Conservation (phyloP, 768 basidiomycete species). For the Leucosporidium scottii region DNA sequence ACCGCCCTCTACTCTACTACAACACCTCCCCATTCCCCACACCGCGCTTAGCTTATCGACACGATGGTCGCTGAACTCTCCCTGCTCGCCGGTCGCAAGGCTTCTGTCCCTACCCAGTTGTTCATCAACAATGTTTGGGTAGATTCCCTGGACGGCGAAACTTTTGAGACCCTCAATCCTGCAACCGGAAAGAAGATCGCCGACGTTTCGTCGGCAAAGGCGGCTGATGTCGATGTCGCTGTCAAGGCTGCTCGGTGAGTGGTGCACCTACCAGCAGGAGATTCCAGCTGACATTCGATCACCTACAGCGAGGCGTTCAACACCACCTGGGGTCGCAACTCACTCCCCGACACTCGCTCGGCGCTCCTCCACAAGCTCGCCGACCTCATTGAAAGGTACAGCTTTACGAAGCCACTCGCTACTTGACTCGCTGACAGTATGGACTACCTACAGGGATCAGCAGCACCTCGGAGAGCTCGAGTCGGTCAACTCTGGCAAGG, state of each 20-base stretch:
- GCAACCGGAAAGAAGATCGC: constrained; percentile 69
- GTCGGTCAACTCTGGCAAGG: constrained; percentile 42
- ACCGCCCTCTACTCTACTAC: no score
- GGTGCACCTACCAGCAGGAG: neutral
- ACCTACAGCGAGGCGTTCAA: constrained; percentile 40
- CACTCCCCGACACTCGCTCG: constrained; percentile 39
- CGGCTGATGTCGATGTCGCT: constrained; percentile 36
- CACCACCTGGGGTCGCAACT: constrained; percentile 44
- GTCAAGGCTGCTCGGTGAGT: constrained; percentile 39
- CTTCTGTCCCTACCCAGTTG: constrained; percentile 62
- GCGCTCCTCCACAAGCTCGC: constrained; percentile 33
- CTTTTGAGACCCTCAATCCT: constrained; percentile 58
- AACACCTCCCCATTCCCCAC: no score
- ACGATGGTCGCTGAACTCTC: neutral
- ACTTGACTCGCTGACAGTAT: neutral
- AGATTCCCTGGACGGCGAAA: constrained; percentile 6
- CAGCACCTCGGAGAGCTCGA: constrained; percentile 38
- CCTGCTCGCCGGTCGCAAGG: constrained; percentile 14
- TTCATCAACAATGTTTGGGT: constrained; percentile 87
- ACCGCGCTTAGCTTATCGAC: no score
- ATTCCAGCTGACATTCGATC: neutral
- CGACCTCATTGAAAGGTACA: constrained; percentile 35
- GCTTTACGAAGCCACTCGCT: no score
- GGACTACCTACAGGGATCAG: neutral
- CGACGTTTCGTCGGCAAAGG: constrained; percentile 57